Evolutionary conservation across 1,284 basidiomycete species (phyloP).

Genomic region (Laetiporus sulphureus): DNA sequence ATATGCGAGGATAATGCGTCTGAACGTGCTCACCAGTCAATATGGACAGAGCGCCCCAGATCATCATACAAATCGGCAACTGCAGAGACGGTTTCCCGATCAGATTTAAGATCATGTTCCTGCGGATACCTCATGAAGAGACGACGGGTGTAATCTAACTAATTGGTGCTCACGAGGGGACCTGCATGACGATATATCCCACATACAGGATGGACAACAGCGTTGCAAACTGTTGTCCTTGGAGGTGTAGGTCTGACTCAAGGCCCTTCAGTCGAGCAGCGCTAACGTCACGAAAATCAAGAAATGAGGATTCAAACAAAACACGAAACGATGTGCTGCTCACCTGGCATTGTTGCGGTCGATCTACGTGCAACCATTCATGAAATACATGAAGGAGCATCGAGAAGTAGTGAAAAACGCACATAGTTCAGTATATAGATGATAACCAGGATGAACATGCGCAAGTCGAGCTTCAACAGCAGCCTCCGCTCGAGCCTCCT

Average conservation of each 20-base stretch:
- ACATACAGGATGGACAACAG: slow-evolving; percentile 71
- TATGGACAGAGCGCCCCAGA: slow-evolving; percentile 40
- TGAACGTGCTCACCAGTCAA: slow-evolving; percentile 14
- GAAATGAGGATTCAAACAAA: not conserved
- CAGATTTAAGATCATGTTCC: slow-evolving; percentile 69
- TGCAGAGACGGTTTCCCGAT: slow-evolving; percentile 71
- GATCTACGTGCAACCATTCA: slow-evolving; percentile 38
- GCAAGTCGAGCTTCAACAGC: slow-evolving; percentile 54
- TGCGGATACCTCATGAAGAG: too few species aligned
- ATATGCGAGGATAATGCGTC: too few species aligned
- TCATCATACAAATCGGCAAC: slow-evolving; percentile 61
- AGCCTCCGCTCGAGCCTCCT: slow-evolving; percentile 42
- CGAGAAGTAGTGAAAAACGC: slow-evolving; percentile 23
- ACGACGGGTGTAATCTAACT: too few species aligned
- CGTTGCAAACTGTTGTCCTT: slow-evolving; percentile 63
- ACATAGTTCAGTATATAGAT: slow-evolving; percentile 67
- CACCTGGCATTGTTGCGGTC: slow-evolving; percentile 65
- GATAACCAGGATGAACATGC: slow-evolving; percentile 61
- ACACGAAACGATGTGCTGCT: slow-evolving; percentile 9
- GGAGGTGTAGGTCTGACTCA: slow-evolving; percentile 58
- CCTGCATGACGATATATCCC: slow-evolving; percentile 77
- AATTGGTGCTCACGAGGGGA: slow-evolving; percentile 70
- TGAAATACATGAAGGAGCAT: too few species aligned
- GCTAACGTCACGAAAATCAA: slow-evolving; percentile 25
- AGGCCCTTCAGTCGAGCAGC: slow-evolving; percentile 66